Evolutionary conservation across 805 yeast genomes (phyloP).

Genomic region (Aciculoconidium aculeatum): DNA sequence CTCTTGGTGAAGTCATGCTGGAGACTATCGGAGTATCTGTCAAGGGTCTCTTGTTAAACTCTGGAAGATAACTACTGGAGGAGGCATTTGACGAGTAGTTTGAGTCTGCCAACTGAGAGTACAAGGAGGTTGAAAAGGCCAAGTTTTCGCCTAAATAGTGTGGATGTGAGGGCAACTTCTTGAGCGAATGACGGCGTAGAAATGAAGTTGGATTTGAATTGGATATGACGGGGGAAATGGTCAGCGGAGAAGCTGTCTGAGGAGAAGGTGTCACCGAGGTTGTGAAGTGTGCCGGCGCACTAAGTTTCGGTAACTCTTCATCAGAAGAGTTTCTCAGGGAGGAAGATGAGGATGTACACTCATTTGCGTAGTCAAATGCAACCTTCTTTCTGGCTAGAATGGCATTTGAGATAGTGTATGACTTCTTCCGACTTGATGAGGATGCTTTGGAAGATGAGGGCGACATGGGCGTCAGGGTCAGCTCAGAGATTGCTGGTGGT

Average conservation of each 20-base stretch:
- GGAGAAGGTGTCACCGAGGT: conserved; percentile 7
- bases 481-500: conserved; percentile 1
- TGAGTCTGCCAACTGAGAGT: conserved; percentile 10
- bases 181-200: conserved; percentile 12
- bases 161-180: conserved; percentile 10
- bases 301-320: conserved; percentile 8
- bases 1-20: conserved; percentile 47
- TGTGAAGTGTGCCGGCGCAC: conserved; percentile 3
- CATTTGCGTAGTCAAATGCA: conserved; percentile 5
- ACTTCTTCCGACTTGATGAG: conserved; percentile 9
- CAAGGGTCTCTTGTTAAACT: conserved; percentile 64
- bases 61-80: conserved; percentile 34
- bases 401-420: conserved; percentile 22
- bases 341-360: conserved; percentile 3
- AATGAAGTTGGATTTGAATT: conserved; percentile 9
- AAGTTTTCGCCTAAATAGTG: conserved; percentile 7
- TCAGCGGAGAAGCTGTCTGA: conserved; percentile 4
- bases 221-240: conserved; percentile 4
- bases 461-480: background rate
- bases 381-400: conserved; percentile 19
- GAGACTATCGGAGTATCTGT: conserved; percentile 71
- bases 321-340: conserved; percentile 11
- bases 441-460: conserved; percentile 1
- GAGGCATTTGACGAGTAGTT: conserved; percentile 1
- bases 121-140: conserved; percentile 8